Percentiles rank a stretch among this genome's conserved stretches.
phyloP scores from a whole-genome alignment of 176 grass and related monocot genomes.

The Panicum miliaceum region DNA sequence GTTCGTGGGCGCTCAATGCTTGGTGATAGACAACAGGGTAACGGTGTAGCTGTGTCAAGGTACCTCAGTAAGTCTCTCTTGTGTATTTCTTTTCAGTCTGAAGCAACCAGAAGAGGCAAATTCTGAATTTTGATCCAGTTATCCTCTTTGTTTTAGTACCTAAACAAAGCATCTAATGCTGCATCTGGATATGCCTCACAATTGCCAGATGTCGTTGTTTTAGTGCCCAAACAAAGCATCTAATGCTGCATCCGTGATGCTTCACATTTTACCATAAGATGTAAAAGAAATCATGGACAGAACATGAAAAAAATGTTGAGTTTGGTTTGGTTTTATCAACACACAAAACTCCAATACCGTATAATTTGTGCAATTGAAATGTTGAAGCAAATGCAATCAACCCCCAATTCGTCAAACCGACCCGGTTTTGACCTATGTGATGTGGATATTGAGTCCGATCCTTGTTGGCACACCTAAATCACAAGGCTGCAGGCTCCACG shows the following conservation, averaged over 20 bases:
- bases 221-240: background rate
- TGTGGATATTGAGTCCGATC: background rate
- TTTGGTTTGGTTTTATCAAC: background rate
- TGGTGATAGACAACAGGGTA: constrained; percentile 67
- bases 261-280: background rate
- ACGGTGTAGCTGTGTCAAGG: constrained; percentile 85
- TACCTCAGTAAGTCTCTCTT: constrained; percentile 82
- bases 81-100: constrained; percentile 43
- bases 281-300: constrained; percentile 10
- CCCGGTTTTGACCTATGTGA: background rate
- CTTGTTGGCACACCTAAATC: no score
- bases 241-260: background rate
- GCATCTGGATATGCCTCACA: no score
- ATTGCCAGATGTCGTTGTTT: no score
- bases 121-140: constrained; percentile 11
- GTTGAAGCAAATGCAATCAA: background rate
- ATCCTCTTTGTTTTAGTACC: constrained; percentile 22
- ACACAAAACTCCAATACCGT: background rate
- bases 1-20: constrained; percentile 81
- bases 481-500: no score
- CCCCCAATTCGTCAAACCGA: background rate
- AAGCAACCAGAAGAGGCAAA: constrained; percentile 36
- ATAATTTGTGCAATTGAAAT: background rate
- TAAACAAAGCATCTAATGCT: background rate
- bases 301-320: background rate